Evolutionary conservation across 1,139 yeast genomes (phyloP).

Genomic region (Arxiozyma heterogenica): DNA sequence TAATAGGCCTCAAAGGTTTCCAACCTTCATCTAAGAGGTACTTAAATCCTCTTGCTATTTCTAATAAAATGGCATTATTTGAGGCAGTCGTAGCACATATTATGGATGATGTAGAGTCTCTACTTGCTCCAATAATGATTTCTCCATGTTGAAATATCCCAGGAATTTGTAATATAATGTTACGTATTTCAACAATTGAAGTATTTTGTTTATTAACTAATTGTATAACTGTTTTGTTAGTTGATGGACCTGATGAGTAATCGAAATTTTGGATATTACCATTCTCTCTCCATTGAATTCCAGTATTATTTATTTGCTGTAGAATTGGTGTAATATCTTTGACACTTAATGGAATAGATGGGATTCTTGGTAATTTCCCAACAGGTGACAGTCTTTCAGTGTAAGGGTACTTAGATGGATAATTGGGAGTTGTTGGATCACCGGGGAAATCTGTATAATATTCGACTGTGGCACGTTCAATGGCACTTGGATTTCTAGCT

Average conservation of each 20-base stretch:
- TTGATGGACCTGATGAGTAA: slow-evolving; percentile 37
- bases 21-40: slow-evolving; percentile 38
- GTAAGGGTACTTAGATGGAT: slow-evolving; percentile 32
- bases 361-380: slow-evolving; percentile 40
- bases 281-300: slow-evolving; percentile 29
- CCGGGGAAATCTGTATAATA: slow-evolving; percentile 56
- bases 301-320: slow-evolving; percentile 26
- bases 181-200: slow-evolving; percentile 33
- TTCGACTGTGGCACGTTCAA: slow-evolving; percentile 51
- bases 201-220: slow-evolving; percentile 34
- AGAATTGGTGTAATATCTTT: slow-evolving; percentile 35
- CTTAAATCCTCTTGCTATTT: slow-evolving; percentile 38
- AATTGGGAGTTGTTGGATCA: slow-evolving; percentile 62
- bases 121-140: slow-evolving; percentile 40
- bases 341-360: slow-evolving; percentile 36
- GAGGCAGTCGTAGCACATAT: slow-evolving; percentile 39
- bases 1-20: slow-evolving; percentile 48
- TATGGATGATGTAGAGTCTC: slow-evolving; percentile 34
- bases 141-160: slow-evolving; percentile 42
- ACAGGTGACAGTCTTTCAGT: slow-evolving; percentile 35
- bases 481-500: slow-evolving; percentile 37
- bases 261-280: slow-evolving; percentile 34
- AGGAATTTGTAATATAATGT: slow-evolving; percentile 40
- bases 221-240: slow-evolving; percentile 19
- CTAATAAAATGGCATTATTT: slow-evolving; percentile 38